Evolutionary conservation across 805 yeast genomes (phyloP).

Genomic region (Myxozyma sirexii): DNA sequence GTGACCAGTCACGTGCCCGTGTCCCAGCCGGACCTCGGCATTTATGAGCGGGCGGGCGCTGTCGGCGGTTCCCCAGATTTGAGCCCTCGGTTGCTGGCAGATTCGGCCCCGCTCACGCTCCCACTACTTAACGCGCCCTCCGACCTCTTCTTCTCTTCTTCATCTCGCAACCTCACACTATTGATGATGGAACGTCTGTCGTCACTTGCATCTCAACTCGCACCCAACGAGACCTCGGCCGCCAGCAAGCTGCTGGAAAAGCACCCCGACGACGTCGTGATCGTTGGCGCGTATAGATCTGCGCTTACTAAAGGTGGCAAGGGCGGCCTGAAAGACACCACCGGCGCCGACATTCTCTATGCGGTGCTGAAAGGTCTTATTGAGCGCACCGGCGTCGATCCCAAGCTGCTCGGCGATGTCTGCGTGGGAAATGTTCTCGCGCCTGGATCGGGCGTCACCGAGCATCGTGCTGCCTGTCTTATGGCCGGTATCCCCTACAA

Average conservation of each 20-base stretch:
- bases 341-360: constrained; percentile 75
- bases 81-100: constrained; percentile 9
- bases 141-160: background rate
- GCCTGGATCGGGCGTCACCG: constrained; percentile 92
- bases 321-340: constrained; percentile 81
- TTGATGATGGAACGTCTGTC: constrained; percentile 23
- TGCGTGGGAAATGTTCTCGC: constrained; percentile 90
- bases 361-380: constrained; percentile 66
- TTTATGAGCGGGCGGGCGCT: constrained; percentile 3
- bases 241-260: constrained; percentile 51
- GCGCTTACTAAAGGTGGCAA: constrained; percentile 86
- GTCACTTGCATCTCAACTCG: constrained; percentile 29
- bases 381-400: constrained; percentile 53
- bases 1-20: background rate
- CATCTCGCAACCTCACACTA: background rate
- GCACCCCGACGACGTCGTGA: constrained; percentile 85
- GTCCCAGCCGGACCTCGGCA: constrained; percentile 12
- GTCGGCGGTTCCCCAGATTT: constrained; percentile 11
- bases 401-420: constrained; percentile 74
- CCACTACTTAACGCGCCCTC: background rate
- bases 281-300: constrained; percentile 87
- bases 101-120: background rate
- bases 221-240: constrained; percentile 35
- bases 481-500: constrained; percentile 88
- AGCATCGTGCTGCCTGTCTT: constrained; percentile 87